Evolutionary conservation across 768 basidiomycete species (phyloP), one percentile per base, ranked within the genome.

Genomic region (Lactarius pseudohatsudake): DNA sequence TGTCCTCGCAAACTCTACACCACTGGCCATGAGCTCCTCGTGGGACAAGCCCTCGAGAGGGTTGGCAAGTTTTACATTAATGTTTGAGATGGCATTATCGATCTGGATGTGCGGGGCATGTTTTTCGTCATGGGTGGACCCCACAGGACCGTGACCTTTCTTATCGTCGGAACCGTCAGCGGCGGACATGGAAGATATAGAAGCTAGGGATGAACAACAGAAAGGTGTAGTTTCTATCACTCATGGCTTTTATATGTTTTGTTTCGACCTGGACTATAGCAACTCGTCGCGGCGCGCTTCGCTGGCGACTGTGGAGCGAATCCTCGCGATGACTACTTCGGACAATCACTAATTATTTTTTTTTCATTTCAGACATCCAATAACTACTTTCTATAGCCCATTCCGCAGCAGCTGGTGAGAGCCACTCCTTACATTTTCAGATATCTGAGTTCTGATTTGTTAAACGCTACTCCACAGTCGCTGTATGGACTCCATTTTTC

Each of bases 31-130:
- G 59, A 94, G 83, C 57, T 81, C 79, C 13, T 84, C 83, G 45
- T 84, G 80, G 9, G 88, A 78, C 50, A 91, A 82, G 41, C 87
- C 89, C 32, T 75, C 72, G 38, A 89, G 76, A 4, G 86, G 87
- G 72, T 89, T 89, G 38, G 81, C 75, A 68, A 89, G 74, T 69
- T 78, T 83, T 55, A 78, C 77, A 64, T 83, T 79, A 59, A 86
- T 68, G 64, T 75, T 79, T 61, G 76, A 70, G 59, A 80, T 73
- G 36, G 72, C 67, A 64, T 78, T 75, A 64, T 80, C 79, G 61
- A 75, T 65, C 47, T 72, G 75, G 64, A 66, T 32, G 28, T 57
- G 71, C 38, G 20, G n/a, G 13, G 45, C 1, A 26, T 26, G 41
- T 60, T 73, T 72, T 56, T 76, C 72, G 56, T 73, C 69, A 9